Evolutionary conservation across 345 rosid genomes (phyloP), one percentile per base, ranked within the genome.

Genomic region (Moringa oleifera): DNA sequence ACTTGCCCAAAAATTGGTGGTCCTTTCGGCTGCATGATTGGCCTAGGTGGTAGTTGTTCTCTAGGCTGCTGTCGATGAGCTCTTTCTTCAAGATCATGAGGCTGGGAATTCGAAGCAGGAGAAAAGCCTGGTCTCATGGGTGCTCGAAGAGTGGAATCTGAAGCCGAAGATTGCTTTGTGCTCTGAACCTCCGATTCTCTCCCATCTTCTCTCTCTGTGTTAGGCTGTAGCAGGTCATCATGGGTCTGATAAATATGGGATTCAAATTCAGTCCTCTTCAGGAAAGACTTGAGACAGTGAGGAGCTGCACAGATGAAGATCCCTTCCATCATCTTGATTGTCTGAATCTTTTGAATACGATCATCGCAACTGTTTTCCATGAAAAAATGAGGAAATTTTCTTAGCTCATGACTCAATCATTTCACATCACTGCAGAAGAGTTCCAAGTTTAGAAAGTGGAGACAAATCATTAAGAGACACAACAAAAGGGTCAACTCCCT

Each of bases 221-320:
- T 85, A 12, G 91, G 83, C 62, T 79, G 86, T 68, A 90, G 62
- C 54, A 90, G 89, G 69, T 77, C 79, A 2, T 78, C 66, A 67
- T 94, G 99, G 67, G 68, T 80, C 59, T 74, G 76, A 51, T 86
- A 80, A 25, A 90, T 88, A 74, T 94, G 97, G 41, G 81, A 71
- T 68, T 90, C 96, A 61, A 94, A 94, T 21, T 94, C 96, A 4
- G 59, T 45, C 68, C 81, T 88, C 77, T 90, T 90, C 59, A 94
- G 51, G 76, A 94, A 94, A 22, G 99, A 94, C 69, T 81, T 88
- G 22, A 94, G 91, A 73, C 99, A 94, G 68, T 94, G 96, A 68
- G 99, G 96, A 56, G 99, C 99, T 55, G 99, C 99, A 82, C 99
- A 90, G 51, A 94, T 82, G 80, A 83, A 90, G 72, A 94, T 83